Conservation (phyloP, 768 basidiomycete genomes). For the Phanerodontia chrysosporium region DNA sequence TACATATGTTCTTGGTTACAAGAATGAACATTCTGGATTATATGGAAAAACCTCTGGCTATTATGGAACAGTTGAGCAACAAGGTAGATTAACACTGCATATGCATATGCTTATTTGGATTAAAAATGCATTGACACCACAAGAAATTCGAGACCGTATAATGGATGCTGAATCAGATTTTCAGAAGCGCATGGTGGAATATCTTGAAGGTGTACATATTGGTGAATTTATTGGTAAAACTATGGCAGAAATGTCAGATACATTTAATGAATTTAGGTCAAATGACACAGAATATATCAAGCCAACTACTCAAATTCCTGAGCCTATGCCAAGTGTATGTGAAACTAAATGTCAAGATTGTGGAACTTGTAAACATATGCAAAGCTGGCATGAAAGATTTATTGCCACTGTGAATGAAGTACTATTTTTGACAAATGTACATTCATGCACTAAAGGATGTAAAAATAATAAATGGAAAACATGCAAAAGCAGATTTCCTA, state of each 20-base stretch:
- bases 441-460: constrained; percentile 21
- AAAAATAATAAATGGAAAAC: constrained; percentile 23
- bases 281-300: not conserved
- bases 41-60: constrained; percentile 10
- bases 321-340: not conserved
- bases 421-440: constrained; percentile 6
- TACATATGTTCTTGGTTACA: constrained; percentile 18
- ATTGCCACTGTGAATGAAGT: constrained; percentile 8
- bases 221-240: constrained; percentile 29
- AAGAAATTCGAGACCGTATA: constrained; percentile 30
- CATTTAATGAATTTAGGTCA: not conserved
- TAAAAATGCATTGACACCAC: constrained; percentile 18
- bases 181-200: constrained; percentile 21
- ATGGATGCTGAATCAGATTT: constrained; percentile 23
- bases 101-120: constrained; percentile 19
- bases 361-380: not conserved
- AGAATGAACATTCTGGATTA: constrained; percentile 5
- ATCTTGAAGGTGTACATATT: constrained; percentile 27
- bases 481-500: constrained; percentile 35
- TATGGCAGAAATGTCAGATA: constrained; percentile 15
- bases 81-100: constrained; percentile 15
- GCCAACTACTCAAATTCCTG: not conserved
- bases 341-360: not conserved
- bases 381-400: not conserved
- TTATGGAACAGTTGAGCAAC: constrained; percentile 17